phyloP scores from a whole-genome alignment of 2,329 filamentous ascomycete genomes.

The Hypoxylon sp. region DNA sequence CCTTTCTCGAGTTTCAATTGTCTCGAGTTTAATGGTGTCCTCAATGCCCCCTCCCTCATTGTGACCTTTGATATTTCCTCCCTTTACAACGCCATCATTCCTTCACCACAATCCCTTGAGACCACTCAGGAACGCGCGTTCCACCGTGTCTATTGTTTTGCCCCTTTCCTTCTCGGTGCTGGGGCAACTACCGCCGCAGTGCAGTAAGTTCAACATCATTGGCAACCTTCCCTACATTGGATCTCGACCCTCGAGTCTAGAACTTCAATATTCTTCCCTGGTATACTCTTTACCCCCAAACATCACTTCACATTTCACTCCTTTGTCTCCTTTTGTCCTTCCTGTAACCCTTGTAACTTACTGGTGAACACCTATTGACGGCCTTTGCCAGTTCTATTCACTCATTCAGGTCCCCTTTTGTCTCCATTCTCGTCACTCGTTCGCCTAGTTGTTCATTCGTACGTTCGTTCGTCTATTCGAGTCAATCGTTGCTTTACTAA shows the following conservation, averaged over 20 bases:
- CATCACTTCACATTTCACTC: conserved; percentile 32
- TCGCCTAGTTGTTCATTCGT: conserved; percentile 41
- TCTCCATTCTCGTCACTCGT: conserved; percentile 42
- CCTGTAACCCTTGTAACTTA: conserved; percentile 30
- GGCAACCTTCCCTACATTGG: conserved; percentile 17
- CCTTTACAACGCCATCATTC: conserved; percentile 46
- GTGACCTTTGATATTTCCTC: conserved; percentile 37
- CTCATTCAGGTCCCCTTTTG: conserved; percentile 33
- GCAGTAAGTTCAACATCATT: conserved; percentile 25
- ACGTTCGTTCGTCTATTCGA: conserved; percentile 35
- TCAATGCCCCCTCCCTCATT: conserved; percentile 39
- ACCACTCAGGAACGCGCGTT: conserved; percentile 40
- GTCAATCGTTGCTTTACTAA: conserved; percentile 38
- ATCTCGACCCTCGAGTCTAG: conserved; percentile 18
- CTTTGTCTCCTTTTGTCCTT: conserved; percentile 38
- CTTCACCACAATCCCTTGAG: conserved; percentile 30
- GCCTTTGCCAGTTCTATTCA: conserved; percentile 28
- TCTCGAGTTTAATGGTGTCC: conserved; percentile 5
- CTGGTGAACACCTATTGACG: conserved; percentile 42
- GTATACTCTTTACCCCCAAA: conserved; percentile 32
- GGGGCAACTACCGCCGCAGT: conserved; percentile 37
- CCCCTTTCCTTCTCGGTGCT: conserved; percentile 32
- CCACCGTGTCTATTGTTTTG: conserved; percentile 28
- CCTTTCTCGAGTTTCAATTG: background rate
- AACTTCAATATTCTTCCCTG: conserved; percentile 32